Conservation (phyloP, 495 filamentous ascomycete genomes). For the Penicillium silybi region DNA sequence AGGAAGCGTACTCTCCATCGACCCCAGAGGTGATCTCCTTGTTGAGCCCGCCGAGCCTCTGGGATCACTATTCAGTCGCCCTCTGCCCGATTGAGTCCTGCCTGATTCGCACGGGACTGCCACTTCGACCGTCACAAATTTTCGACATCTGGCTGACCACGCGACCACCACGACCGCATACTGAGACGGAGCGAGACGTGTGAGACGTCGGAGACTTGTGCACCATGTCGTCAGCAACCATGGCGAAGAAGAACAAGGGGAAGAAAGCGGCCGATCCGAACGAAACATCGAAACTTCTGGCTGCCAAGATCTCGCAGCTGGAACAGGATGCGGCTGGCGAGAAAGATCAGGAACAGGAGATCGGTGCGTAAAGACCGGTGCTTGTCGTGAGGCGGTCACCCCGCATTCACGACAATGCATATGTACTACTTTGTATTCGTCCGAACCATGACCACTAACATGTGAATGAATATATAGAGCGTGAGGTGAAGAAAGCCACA, state of each 20-base stretch:
- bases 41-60: conserved; percentile 14
- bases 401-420: background rate
- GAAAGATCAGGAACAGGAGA: conserved; percentile 93
- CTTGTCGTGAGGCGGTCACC: background rate
- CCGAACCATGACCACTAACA: conserved; percentile 14
- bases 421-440: background rate
- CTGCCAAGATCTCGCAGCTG: conserved; percentile 90
- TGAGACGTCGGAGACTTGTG: background rate
- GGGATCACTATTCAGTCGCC: conserved; percentile 9
- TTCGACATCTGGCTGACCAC: conserved; percentile 12
- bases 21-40: conserved; percentile 20
- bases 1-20: conserved; percentile 3
- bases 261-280: conserved; percentile 73
- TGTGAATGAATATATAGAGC: conserved; percentile 46
- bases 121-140: conserved; percentile 19
- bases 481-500: conserved; percentile 89
- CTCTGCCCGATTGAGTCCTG: conserved; percentile 18
- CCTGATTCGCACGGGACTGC: conserved; percentile 9
- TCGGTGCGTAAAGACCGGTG: conserved; percentile 64
- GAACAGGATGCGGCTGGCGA: conserved; percentile 89
- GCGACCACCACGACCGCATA: conserved; percentile 4
- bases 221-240: conserved; percentile 40
- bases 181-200: background rate
- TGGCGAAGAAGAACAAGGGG: conserved; percentile 66
- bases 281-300: conserved; percentile 84